Evolutionary conservation across 139 green algal genomes (phyloP).

Genomic region (Picochlorum costavermella): DNA sequence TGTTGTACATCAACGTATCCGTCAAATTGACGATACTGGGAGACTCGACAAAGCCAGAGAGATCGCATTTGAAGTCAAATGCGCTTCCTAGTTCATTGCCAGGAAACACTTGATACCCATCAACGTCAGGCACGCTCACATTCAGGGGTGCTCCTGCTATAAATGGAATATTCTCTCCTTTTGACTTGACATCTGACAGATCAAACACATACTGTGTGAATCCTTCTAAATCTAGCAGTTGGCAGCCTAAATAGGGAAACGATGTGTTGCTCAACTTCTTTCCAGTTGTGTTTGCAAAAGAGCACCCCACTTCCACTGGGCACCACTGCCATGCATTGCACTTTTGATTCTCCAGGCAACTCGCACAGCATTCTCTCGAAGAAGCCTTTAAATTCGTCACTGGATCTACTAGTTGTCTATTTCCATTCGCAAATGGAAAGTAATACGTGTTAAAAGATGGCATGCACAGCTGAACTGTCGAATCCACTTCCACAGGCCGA

Average conservation of each 20-base stretch:
- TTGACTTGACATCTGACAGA: neutral
- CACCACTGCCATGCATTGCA: constrained; percentile 28
- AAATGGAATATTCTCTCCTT: constrained; percentile 13
- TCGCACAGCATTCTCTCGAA: constrained; percentile 15
- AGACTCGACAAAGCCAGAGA: neutral
- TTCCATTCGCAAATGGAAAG: neutral
- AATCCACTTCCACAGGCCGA: constrained; percentile 21
- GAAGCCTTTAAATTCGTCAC: constrained; percentile 2
- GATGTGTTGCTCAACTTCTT: neutral
- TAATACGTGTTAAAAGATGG: constrained; percentile 21
- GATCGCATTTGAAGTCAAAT: constrained; percentile 23
- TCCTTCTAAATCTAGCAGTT: constrained; percentile 17
- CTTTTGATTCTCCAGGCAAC: constrained; percentile 3
- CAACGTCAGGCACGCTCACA: constrained; percentile 17
- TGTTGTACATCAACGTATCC: neutral
- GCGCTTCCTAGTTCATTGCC: constrained; percentile 19
- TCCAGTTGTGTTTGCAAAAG: neutral
- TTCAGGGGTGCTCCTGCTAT: constrained; percentile 17
- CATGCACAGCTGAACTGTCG: constrained; percentile 15
- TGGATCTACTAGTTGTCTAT: neutral
- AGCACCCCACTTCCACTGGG: constrained; percentile 10
- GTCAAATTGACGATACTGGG: neutral
- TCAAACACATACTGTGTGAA: constrained; percentile 15
- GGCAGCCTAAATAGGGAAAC: constrained; percentile 29
- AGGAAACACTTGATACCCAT: constrained; percentile 10